These are phyloP conservation scores for Linnemannia zychae DNA, from an alignment of 192 early-diverging fungal species.

Conservation along the genomic window DNA sequence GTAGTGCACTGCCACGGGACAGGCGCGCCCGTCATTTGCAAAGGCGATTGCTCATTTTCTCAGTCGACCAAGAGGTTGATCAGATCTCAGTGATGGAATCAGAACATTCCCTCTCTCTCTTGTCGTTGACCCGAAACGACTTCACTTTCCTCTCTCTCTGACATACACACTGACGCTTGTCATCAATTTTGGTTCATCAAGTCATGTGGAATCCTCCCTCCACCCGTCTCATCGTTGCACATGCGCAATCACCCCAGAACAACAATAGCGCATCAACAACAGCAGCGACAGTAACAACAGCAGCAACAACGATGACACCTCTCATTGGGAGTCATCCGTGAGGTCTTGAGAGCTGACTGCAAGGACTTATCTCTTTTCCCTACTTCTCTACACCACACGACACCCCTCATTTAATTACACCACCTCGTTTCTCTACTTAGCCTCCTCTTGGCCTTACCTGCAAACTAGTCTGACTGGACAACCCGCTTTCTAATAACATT, in stretches of 20 bases:
- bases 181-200: not conserved
- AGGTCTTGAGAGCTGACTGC: not conserved
- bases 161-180: too few species aligned
- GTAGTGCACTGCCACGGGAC: too few species aligned
- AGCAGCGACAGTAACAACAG: not conserved
- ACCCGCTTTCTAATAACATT: not conserved
- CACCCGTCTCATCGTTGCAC: not conserved
- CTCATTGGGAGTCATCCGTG: not conserved
- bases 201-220: conserved; percentile 3
- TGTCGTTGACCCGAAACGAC: not conserved
- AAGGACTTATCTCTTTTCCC: conserved; percentile 1
- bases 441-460: not conserved
- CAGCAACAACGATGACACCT: not conserved
- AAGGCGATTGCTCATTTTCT: too few species aligned
- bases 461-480: too few species aligned
- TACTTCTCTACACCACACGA: not conserved
- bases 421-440: not conserved
- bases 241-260: not conserved
- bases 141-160: not conserved
- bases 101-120: not conserved
- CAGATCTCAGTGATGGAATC: not conserved
- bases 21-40: too few species aligned
- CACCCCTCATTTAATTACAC: not conserved
- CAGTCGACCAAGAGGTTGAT: not conserved
- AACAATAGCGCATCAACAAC: too few species aligned